Base-by-base conservation (phyloP, 345 rosid species). In the Excoecaria cochinchinensis region DNA sequence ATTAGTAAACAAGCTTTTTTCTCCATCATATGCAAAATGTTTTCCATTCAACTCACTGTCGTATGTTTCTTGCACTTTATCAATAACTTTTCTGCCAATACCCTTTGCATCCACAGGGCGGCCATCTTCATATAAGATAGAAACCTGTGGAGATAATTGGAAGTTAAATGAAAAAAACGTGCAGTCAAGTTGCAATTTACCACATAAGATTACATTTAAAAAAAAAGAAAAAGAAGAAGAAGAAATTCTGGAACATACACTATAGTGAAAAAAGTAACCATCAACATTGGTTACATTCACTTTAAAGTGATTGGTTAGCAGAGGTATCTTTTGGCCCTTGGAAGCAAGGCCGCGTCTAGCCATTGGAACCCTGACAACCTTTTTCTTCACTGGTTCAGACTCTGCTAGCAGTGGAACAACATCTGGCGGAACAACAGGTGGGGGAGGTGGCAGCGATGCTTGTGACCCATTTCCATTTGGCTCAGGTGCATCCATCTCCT, bases 11-110 rank as follows among this genome's bases (percentile, higher is more conserved):
- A 95, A 72, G 57, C 92, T 89, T 75, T 91, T 91, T 77, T 91
- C 98, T 0, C 99, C 99, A 76, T 95, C 98, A 79, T 95, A 95
- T 6, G 99, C 99, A 80, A 95, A 91, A 48, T 86, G 75, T 71
- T 91, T 95, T 40, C 83, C 87, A 7, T 70, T 89, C 55, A 95
- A 75, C 50, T 91, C 93, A 47, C 67, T 69, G 38, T 24, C 74
- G 56, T 95, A 90, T 0, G 96, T 92, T 58, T 89, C 90, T 17
- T 92, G 93, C 47, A 93, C 94, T 75, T 79, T 83, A 17, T 91
- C 90, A 62, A 93, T 81, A 38, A 90, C 89, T 72, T 82, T 88
- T 70, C 98, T 85, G 38, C 96, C 97, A 8, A 87, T 70, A 15
- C 98, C 93, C 78, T 90, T 90, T 1, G 84, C 94, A 24, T 89